Base-by-base conservation (phyloP, 108 stramenopile species). In the Fragilaria radians region DNA sequence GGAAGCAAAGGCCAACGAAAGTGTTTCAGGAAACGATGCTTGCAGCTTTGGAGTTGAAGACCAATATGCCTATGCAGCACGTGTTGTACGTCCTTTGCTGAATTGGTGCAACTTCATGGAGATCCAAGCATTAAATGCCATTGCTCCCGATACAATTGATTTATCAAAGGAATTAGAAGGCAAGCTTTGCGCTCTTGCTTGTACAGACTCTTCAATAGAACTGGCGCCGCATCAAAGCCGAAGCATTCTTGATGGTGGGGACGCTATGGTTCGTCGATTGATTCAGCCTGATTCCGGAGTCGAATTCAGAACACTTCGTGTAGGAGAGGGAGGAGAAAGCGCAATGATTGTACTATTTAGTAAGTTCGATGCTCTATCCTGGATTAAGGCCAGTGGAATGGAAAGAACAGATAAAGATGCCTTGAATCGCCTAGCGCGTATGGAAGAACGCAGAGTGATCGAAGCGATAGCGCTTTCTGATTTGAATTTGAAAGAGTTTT, bases 201-300 rank as follows among this genome's bases (percentile, higher is more conserved):
- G 62, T 17, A 59, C 70, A 25, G 75, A 68, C 46, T 56, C 66
- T 28, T 73, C 61, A 28, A 74, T 75, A 18, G 79, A 80, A 66
- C 54, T 73, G n/a, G 66, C 68, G 25, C 60, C 72, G 48, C 31
- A 51, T 36, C 59, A 62, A 26, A 65, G 54, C 4, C 67, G 60
- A 69, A 61, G 47, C 32, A 45, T 31, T 9, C 30, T 48, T 19
- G 71, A 67, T 23, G 57, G 71, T 14, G 91, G 91, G 9, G 91
- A 92, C 67, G 58, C 72, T 11, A 72, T 83, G 31, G 71, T 92
- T 28, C 60, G 83, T 14, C 56, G 54, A 49, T 82, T 88, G 85
- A 92, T 92, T 33, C 80, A 92, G 45, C 73, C 78, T 26, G 77
- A 65, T 46, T 92, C 90, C 1, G 90, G 90, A 22, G 90, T 92